Base-by-base conservation (phyloP, 2,329 filamentous ascomycete species). In the Knoxdaviesia capensis region DNA sequence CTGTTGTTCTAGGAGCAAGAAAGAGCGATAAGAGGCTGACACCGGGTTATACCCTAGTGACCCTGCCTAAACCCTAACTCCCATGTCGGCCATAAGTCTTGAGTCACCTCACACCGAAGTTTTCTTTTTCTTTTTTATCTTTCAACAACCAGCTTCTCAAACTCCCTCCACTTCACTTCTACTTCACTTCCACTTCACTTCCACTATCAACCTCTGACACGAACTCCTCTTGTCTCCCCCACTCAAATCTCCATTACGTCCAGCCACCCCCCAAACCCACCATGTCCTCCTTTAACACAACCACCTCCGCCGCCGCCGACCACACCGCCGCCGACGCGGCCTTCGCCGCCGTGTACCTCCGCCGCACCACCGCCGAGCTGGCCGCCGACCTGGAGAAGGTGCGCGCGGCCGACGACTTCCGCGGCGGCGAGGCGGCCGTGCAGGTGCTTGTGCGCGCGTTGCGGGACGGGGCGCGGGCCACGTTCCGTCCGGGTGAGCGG, bases 301-400 rank as follows among this genome's bases (percentile, higher is more conserved):
- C n/a, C 7, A 7, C n/a, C 37, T 20, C 38, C 31, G 41, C 34
- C 38, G 43, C 43, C 41, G 36, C 41, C 31, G 8, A 3, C 33
- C 31, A 31, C 42, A 34, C 5, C 20, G 31, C n/a, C 10, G 42
- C 37, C 41, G 37, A 46, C 38, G 60, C 63, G 7, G 38, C 33
- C 29, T 84, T 83, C 57, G 63, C 68, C 6, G 62, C 73, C 7
- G 78, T 74, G 54, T 85, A 85, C 55, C 68, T 86, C 39, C 74
- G 79, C 50, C 74, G 71, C 45, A 63, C 75, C 5, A 82, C 80
- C 1, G 62, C 66, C 41, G 80, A 86, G 54, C 74, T 87, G 43
- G 73, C 76, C 8, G 77, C 84, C 49, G 81, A 86, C 54, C 65
- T 87, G 34, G 75, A 83, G 59, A 74, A 74, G 55, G 64, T 85